Conservation (phyloP, 2,329 filamentous ascomycete genomes). For the Cytospora piceae region DNA sequence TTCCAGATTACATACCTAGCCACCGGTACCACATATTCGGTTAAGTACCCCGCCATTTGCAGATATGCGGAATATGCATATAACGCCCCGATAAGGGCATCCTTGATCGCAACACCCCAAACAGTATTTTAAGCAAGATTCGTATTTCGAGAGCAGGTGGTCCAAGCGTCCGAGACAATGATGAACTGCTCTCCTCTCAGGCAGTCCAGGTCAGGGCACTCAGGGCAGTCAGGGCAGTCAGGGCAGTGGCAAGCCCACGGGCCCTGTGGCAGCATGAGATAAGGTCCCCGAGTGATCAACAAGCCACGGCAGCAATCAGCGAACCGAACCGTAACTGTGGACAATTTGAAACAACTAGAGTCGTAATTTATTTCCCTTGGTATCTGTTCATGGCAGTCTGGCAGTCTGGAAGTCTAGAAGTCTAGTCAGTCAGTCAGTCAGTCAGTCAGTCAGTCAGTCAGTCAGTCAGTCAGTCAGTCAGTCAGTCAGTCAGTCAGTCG, state of each 20-base stretch:
- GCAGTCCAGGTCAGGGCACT: too few species aligned
- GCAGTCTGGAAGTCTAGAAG: too few species aligned
- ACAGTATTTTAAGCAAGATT: background rate
- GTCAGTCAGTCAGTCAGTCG: conserved; percentile 1
- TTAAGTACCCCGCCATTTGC: conserved; percentile 16
- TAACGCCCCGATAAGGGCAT: background rate
- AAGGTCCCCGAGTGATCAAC: background rate
- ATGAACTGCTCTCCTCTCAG: too few species aligned
- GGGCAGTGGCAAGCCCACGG: too few species aligned
- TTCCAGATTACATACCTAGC: background rate
- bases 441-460: too few species aligned
- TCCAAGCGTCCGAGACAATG: background rate
- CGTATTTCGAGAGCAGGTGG: background rate
- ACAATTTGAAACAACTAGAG: background rate
- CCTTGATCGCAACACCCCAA: background rate
- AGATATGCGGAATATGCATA: conserved; percentile 10
- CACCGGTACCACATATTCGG: background rate
- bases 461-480: background rate
- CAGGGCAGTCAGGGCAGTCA: background rate
- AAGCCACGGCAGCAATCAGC: background rate
- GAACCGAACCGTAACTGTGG: background rate
- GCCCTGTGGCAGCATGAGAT: background rate
- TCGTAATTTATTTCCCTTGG: background rate
- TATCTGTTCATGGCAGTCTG: too few species aligned
- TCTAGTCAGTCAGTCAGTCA: too few species aligned